Base-by-base conservation (phyloP, 2,329 filamentous ascomycete genomes). In the Aspergillus brasiliensis region DNA sequence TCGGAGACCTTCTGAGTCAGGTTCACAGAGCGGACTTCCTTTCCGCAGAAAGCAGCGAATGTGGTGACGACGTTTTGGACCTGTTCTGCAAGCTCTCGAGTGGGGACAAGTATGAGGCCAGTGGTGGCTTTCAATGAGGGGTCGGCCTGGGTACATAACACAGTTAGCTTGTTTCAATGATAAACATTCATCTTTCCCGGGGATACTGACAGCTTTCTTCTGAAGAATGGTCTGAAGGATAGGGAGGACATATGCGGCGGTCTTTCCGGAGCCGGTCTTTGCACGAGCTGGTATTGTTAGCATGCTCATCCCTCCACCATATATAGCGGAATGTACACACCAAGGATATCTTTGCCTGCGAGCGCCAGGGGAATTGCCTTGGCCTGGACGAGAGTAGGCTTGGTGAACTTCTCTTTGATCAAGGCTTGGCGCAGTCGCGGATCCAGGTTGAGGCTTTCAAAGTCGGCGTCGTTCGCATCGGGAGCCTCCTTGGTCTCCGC, bases 231-330 rank as follows among this genome's bases (percentile, higher is more conserved):
- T 85, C 67, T 97, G 90, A 15, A 99, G 79, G n/a, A 97, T 84
- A 1, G 95, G 95, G 44, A 99, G 83, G 6, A 97, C 81, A 74
- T 98, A 98, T 52, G 95, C 94, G n/a, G 92, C 92, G 10, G 95
- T 99, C 83, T 99, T 99, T 67, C 95, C 95, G 3, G 93, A 97
- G 11, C 95, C 95, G 5, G 95, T 98, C 77, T 94, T 96, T 38
- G 94, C 92, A 72, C 94, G 92, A 57, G 92, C 93, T 83, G 62
- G 46, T 61, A 44, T 47, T 44, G 56, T 75, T 46, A 75, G 67
- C 46, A 38, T 44, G 3, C 5, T 34, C 3, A n/a, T 23, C 7
- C 7, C 28, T 17, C 3, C 21, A 37, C 5, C 1, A 11, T 5
- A 10, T 8, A 8, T 7, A 8, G 3, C 2, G 10, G 11, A 0